These are phyloP conservation scores for Wickerhamomyces pijperi DNA, from an alignment of 805 yeast species.

Conservation along the genomic window DNA sequence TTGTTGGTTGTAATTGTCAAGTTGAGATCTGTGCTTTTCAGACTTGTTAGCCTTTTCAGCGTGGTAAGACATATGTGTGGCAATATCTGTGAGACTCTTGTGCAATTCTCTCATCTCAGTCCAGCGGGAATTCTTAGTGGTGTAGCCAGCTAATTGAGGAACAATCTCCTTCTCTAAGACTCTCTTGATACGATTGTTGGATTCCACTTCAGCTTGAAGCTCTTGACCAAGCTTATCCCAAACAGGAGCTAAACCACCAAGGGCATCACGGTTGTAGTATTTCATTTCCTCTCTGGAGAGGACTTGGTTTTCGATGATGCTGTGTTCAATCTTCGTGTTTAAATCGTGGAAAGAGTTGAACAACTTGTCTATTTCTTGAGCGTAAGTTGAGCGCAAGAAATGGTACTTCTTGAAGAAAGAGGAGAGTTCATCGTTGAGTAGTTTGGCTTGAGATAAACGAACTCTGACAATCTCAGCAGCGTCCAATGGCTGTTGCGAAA, in stretches of 20 bases:
- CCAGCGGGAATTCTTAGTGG: conserved; percentile 44
- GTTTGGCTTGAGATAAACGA: conserved; percentile 42
- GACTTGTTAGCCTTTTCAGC: conserved; percentile 29
- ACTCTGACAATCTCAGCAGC: conserved; percentile 50
- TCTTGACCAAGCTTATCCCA: conserved; percentile 34
- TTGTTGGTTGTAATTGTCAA: conserved; percentile 34
- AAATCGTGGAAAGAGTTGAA: conserved; percentile 19
- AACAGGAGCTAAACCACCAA: conserved; percentile 30
- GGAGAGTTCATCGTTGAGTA: conserved; percentile 49
- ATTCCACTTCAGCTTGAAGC: conserved; percentile 33
- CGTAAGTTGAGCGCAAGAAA: conserved; percentile 14
- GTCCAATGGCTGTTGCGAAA: conserved; percentile 40
- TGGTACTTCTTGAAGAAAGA: conserved; percentile 41
- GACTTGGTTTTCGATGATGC: conserved; percentile 27
- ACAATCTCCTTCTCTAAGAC: conserved; percentile 43
- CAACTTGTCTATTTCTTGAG: conserved; percentile 12
- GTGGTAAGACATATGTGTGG: conserved; percentile 28
- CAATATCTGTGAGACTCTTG: conserved; percentile 31
- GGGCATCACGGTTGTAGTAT: conserved; percentile 36
- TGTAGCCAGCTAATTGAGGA: conserved; percentile 40
- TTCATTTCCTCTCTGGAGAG: conserved; percentile 33
- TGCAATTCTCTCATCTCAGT: conserved; percentile 39
- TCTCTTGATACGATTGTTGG: conserved; percentile 36
- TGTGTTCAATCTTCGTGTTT: conserved; percentile 21
- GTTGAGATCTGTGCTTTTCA: conserved; percentile 28